Conservation (phyloP, 2,329 filamentous ascomycete genomes). For the Xylariaceae sp. region DNA sequence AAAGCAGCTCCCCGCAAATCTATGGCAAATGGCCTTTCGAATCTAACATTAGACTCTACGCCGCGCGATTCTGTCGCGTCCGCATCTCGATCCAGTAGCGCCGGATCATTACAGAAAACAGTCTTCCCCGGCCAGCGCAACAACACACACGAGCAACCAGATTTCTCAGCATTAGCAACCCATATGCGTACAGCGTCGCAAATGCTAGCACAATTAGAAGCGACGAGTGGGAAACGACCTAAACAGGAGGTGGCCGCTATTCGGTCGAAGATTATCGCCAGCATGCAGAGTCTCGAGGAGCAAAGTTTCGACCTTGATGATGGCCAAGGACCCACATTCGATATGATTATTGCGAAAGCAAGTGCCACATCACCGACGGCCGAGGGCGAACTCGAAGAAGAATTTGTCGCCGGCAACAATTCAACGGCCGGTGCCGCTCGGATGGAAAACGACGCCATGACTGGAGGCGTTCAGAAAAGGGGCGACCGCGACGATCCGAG, state of each 20-base stretch:
- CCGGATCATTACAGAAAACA: constrained; percentile 54
- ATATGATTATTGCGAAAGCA: constrained; percentile 73
- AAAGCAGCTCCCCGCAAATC: constrained; percentile 23
- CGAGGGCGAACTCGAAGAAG: constrained; percentile 32
- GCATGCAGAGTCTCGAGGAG: constrained; percentile 83
- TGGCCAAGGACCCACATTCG: constrained; percentile 67
- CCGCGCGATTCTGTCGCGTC: constrained; percentile 65
- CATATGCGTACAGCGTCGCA: constrained; percentile 85
- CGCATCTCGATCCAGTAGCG: constrained; percentile 63
- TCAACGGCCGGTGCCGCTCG: constrained; percentile 69
- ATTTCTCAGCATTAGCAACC: constrained; percentile 75
- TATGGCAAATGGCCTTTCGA: constrained; percentile 24
- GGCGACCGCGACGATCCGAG: constrained; percentile 81
- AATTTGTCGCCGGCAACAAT: constrained; percentile 50
- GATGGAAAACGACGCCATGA: constrained; percentile 88
- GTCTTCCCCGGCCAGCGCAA: constrained; percentile 52
- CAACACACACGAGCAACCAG: constrained; percentile 61
- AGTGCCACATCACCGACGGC: constrained; percentile 44
- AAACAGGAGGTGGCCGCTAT: constrained; percentile 78
- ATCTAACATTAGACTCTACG: constrained; percentile 51
- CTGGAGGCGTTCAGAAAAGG: constrained; percentile 72
- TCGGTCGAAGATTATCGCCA: constrained; percentile 79
- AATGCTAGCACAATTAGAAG: constrained; percentile 78
- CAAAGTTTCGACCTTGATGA: constrained; percentile 76
- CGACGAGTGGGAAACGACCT: constrained; percentile 73